phyloP scores from a whole-genome alignment of 2,329 filamentous ascomycete species.

The Colletotrichum paranaense region DNA sequence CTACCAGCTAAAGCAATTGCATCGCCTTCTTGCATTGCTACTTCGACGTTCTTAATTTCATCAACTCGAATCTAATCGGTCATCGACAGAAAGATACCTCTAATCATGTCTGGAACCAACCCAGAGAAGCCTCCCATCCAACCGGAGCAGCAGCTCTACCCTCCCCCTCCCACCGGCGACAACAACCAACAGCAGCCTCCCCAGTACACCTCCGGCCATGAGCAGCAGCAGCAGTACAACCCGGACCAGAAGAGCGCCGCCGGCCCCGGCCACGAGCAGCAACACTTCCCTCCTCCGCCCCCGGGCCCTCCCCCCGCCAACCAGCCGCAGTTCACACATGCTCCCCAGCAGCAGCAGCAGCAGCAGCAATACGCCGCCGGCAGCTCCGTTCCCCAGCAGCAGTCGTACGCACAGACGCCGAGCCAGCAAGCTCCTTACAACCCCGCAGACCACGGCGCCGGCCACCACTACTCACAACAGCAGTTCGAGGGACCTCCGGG shows the following conservation, averaged over 20 bases:
- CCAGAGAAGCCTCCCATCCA: constrained; percentile 36
- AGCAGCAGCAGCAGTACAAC: constrained; percentile 22
- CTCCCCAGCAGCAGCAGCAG: constrained; percentile 20
- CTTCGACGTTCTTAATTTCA: background rate
- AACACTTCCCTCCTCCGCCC: constrained; percentile 36
- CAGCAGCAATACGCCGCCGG: background rate
- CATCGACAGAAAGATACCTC: background rate
- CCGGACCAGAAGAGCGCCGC: constrained; percentile 19
- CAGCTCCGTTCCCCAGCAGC: background rate
- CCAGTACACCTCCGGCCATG: constrained; percentile 8
- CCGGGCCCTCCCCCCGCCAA: constrained; percentile 28
- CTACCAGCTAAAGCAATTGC: background rate
- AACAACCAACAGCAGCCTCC: constrained; percentile 9
- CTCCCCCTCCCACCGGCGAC: constrained; percentile 24
- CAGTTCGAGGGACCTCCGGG: constrained; percentile 18
- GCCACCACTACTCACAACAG: constrained; percentile 14
- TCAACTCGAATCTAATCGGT: background rate
- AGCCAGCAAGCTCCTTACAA: constrained; percentile 24
- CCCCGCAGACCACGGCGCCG: constrained; percentile 28
- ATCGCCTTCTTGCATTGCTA: background rate
- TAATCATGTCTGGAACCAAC: constrained; percentile 28
- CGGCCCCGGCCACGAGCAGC: background rate
- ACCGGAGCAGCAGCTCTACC: constrained; percentile 32
- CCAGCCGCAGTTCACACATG: constrained; percentile 28
- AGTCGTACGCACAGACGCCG: background rate